A percentile compares a stretch with the other conserved stretches of the same genome.
Evolutionary conservation across 306 rosid genomes (phyloP).

Genomic region (Lagenaria siceraria): DNA sequence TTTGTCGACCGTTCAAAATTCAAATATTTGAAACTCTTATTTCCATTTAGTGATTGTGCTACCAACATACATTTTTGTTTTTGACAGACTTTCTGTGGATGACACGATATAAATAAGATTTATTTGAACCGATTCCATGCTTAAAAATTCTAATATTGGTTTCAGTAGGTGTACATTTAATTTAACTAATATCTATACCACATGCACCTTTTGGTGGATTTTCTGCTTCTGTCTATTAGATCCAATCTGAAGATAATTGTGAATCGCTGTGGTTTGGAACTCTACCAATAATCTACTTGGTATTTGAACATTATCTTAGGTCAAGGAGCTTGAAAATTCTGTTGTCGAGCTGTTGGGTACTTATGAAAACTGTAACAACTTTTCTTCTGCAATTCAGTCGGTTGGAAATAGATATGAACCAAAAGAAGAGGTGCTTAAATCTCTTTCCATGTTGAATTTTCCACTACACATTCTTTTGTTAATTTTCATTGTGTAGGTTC

Average conservation of each 20-base stretch:
- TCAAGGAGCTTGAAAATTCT: slow-evolving; percentile 64
- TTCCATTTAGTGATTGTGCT: not conserved
- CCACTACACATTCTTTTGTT: not conserved
- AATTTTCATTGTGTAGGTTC: not conserved
- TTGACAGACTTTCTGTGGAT: not conserved
- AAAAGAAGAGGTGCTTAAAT: slow-evolving; percentile 39
- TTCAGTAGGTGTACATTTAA: not conserved
- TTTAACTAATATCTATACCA: not conserved
- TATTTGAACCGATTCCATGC: not conserved
- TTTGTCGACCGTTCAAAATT: not conserved
- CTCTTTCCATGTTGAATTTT: slow-evolving; percentile 8
- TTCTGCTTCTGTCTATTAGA: not conserved
- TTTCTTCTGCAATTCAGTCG: slow-evolving; percentile 49
- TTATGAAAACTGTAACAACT: slow-evolving; percentile 34
- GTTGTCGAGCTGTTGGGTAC: slow-evolving; percentile 37
- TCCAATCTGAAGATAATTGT: not conserved
- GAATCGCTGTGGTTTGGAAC: not conserved
- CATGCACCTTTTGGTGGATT: not conserved
- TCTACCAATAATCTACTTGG: not conserved
- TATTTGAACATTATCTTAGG: slow-evolving; percentile 28
- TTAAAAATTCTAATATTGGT: not conserved
- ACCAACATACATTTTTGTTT: not conserved
- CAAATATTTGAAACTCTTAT: not conserved
- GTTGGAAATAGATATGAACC: slow-evolving; percentile 48
- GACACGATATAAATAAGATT: not conserved